Base-by-base conservation (phyloP, 2,329 filamentous ascomycete genomes). In the Chrysosporium queenslandicum region DNA sequence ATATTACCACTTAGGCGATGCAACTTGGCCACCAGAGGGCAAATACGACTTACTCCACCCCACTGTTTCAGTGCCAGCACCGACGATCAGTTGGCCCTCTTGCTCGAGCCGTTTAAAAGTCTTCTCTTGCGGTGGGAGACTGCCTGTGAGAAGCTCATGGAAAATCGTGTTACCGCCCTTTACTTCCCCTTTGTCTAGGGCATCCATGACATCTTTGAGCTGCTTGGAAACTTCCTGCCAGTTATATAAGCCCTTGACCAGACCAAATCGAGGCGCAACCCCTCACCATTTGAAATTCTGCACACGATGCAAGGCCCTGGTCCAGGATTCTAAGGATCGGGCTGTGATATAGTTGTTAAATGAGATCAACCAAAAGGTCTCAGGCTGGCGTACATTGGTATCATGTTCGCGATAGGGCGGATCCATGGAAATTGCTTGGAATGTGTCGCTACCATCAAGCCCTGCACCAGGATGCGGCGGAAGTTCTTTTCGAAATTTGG, bases 121-220 rank as follows among this genome's bases (percentile, higher is more conserved):
- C 46, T 68, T 70, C 49, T 76, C 71, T 6, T 68, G 56, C 0
- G 56, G 60, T 8, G 62, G 68, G 16, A 75, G 47, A 1, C 60
- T 53, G 3, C 66, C 65, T 25, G 67, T 63, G 3, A 67, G 43
- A 20, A 57, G 46, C 34, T 61, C 61, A 50, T 63, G 59, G 53
- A 67, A 64, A 46, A 70, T 61, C 11, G 66, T 69, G 6, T 16
- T 46, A 32, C 39, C 47, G 18, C 20, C 21, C 42, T 45, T 30
- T 50, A 43, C 30, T 5, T 32, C 32, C 25, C 29, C 30, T 14
- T 25, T 23, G 12, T 34, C 18, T 9, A 29, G 20, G 4, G 29
- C 42, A 6, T 52, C 34, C 20, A 40, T 18, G 32, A 41, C 27
- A 32, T 46, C 32, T 25, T 41, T 39, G 4, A 52, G 40, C 30